Evolutionary conservation across 805 yeast genomes (phyloP), one percentile per base, ranked within the genome.

Genomic region (Starmerella powellii): DNA sequence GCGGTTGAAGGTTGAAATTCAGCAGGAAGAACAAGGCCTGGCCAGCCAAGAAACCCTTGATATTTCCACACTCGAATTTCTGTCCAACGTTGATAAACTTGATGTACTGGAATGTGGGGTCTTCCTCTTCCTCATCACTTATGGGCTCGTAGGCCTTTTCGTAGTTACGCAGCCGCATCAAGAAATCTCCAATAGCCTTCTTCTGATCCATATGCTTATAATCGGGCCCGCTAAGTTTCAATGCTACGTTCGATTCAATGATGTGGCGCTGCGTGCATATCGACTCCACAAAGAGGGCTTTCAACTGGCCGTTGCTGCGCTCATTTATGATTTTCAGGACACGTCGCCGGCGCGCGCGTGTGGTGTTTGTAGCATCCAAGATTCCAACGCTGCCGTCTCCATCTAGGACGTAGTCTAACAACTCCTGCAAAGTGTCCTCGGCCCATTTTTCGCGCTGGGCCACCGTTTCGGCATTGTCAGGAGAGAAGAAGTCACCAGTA

Each of bases 71-170:
- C 40, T 88, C 93, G 31, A 88, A 85, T 60, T 88, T 91, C 55
- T 83, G 77, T 6, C 98, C 97, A 10, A 87, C 96, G 60, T 88
- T 88, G 43, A 88, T 85, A 94, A 88, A 86, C 61, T 88, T 86
- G 50, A 87, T 83, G 55, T 86, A 91, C 58, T 84, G 95, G 54
- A 76, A 77, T 12, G 74, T 73, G 15, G 68, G 71, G 31, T 80
- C 65, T 34, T 69, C 65, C 42, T 72, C 74, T 56, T 80, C 88
- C 16, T 68, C 72, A 34, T 83, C 93, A 49, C 81, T 94, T 29
- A 88, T 79, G 1, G 95, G 80, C 60, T 91, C 87, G 61, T 88
- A 88, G 1, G 88, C 95, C 58, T 71, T 74, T 58, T 86, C 88
- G 59, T 88, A 88, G 57, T 88, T 88, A 29, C 68, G 63, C 47